Evolutionary conservation across 768 basidiomycete species (phyloP).

Genomic region (Gymnopilus dilepis): DNA sequence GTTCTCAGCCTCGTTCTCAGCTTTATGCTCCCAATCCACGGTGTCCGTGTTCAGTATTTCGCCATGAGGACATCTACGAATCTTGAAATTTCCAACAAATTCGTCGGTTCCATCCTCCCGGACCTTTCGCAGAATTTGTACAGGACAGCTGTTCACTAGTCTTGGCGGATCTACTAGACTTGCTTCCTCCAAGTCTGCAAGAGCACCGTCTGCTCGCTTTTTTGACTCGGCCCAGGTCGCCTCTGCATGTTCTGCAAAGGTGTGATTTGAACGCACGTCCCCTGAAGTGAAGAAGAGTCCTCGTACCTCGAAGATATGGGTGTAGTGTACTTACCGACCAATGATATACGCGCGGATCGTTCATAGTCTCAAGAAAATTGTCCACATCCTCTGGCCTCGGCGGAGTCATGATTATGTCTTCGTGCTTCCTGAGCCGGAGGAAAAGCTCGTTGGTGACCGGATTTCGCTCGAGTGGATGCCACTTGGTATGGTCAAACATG

Average conservation of each 20-base stretch:
- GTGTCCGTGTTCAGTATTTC: conserved; percentile 19
- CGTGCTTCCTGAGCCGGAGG: conserved; percentile 52
- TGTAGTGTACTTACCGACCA: conserved; percentile 53
- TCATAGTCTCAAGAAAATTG: conserved; percentile 41
- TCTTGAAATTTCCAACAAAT: conserved; percentile 52
- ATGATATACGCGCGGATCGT: conserved; percentile 51
- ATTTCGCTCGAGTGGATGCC: conserved; percentile 36
- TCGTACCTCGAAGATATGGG: conserved; percentile 51
- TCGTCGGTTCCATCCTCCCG: conserved; percentile 58
- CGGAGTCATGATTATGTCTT: conserved; percentile 62
- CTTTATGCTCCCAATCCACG: conserved; percentile 42
- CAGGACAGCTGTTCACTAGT: conserved; percentile 4
- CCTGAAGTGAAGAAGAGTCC: background rate
- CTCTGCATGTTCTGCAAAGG: background rate
- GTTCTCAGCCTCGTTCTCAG: conserved; percentile 44
- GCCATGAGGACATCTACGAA: conserved; percentile 34
- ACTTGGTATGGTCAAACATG: background rate
- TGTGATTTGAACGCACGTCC: background rate
- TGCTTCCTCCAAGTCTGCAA: background rate
- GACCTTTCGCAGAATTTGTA: conserved; percentile 55
- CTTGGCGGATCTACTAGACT: background rate
- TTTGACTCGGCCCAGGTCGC: background rate
- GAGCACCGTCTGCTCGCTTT: background rate
- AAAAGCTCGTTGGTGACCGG: conserved; percentile 42
- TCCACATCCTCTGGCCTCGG: conserved; percentile 52